phyloP scores from a whole-genome alignment of 108 stramenopile genomes.

The Cyclotella kingstonii region DNA sequence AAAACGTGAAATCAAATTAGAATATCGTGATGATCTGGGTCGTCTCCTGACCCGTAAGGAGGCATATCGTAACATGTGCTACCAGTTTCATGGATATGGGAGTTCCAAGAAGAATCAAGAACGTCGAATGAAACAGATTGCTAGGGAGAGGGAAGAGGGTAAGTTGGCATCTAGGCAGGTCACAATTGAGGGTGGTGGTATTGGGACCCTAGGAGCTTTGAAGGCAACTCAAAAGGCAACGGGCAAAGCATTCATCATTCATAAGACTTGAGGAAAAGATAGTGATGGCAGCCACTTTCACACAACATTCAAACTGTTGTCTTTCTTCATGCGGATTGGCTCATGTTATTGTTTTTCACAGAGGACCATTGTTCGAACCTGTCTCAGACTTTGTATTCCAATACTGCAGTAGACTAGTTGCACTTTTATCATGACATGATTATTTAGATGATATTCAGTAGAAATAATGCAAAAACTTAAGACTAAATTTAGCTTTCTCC shows the following conservation, averaged over 20 bases:
- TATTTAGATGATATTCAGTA: too few species aligned
- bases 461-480: too few species aligned
- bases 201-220: constrained; percentile 81
- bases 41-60: constrained; percentile 92
- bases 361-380: too few species aligned
- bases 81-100: constrained; percentile 97
- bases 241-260: constrained; percentile 89
- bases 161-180: constrained; percentile 51
- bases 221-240: constrained; percentile 89
- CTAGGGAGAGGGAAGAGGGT: constrained; percentile 69
- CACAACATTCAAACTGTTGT: too few species aligned
- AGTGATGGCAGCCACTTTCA: too few species aligned
- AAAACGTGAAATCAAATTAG: constrained; percentile 88
- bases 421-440: too few species aligned
- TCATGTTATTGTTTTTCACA: too few species aligned
- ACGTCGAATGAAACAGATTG: constrained; percentile 76
- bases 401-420: too few species aligned
- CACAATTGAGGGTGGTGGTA: constrained; percentile 41
- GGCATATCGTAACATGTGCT: constrained; percentile 94
- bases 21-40: constrained; percentile 95
- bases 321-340: too few species aligned
- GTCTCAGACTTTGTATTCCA: too few species aligned
- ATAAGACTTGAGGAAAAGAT: constrained; percentile 63
- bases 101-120: constrained; percentile 94
- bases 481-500: too few species aligned